phyloP scores from a whole-genome alignment of 1,284 basidiomycete genomes.

The Lentinula novae-zelandiae region DNA sequence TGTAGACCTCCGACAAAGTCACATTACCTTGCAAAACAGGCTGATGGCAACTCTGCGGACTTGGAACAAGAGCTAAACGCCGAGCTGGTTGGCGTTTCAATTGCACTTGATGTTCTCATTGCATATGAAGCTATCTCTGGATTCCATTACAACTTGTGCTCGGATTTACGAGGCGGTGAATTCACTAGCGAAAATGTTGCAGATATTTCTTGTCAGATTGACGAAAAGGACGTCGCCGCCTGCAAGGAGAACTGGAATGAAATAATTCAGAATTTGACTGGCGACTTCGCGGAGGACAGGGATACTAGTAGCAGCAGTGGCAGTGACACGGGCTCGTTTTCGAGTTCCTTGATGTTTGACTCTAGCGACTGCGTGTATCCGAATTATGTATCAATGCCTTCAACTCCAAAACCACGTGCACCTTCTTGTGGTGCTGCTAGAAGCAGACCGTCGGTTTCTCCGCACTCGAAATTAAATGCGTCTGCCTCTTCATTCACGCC shows the following conservation, averaged over 20 bases:
- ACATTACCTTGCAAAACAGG: background rate
- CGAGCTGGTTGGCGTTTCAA: constrained; percentile 31
- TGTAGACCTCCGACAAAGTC: background rate
- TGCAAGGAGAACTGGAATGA: constrained; percentile 29
- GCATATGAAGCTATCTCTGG: constrained; percentile 35
- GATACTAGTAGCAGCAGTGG: constrained; percentile 1
- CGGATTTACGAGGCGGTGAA: background rate
- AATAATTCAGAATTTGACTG: constrained; percentile 25
- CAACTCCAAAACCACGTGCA: constrained; percentile 29
- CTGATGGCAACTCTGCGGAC: background rate
- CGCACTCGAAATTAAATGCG: constrained; percentile 34
- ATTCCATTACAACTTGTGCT: background rate
- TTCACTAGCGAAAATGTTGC: background rate
- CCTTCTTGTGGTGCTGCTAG: constrained; percentile 15
- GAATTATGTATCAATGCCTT: constrained; percentile 22
- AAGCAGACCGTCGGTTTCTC: constrained; percentile 22
- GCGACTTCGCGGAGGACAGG: background rate
- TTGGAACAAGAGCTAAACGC: constrained; percentile 25
- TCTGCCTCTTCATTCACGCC: constrained; percentile 41
- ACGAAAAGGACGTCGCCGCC: constrained; percentile 24
- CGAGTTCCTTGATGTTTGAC: constrained; percentile 26
- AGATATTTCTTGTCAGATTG: constrained; percentile 16
- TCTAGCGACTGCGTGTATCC: constrained; percentile 27
- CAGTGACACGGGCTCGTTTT: constrained; percentile 27
- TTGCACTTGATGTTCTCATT: constrained; percentile 25